Evolutionary conservation across 352 stramenopile genomes (phyloP).

Genomic region (Phytopythium montanum): DNA sequence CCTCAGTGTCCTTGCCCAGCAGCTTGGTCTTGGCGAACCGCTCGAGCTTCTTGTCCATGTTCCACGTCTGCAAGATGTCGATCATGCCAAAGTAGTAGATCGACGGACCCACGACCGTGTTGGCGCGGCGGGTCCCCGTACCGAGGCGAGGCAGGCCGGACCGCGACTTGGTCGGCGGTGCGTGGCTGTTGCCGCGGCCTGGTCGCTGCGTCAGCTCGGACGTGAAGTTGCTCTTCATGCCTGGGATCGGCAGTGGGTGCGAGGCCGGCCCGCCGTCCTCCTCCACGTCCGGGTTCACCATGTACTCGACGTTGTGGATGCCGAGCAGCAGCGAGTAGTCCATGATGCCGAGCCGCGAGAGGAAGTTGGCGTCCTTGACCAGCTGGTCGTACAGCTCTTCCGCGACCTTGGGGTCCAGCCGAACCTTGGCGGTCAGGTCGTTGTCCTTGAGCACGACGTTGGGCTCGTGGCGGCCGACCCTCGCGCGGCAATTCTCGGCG

Average conservation of each 20-base stretch:
- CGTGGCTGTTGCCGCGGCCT: constrained; percentile 12
- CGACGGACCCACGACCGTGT: constrained; percentile 83
- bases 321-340: constrained; percentile 89
- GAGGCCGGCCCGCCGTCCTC: constrained; percentile 29
- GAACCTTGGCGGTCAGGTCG: constrained; percentile 81
- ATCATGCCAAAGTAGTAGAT: constrained; percentile 90
- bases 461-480: constrained; percentile 78
- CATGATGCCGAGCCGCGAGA: constrained; percentile 87
- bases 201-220: constrained; percentile 34
- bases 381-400: constrained; percentile 85
- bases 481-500: constrained; percentile 67
- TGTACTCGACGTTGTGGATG: constrained; percentile 88
- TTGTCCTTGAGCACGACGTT: constrained; percentile 89
- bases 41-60: constrained; percentile 90
- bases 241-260: constrained; percentile 22
- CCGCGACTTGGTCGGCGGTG: constrained; percentile 26
- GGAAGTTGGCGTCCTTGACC: constrained; percentile 82
- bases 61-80: constrained; percentile 88
- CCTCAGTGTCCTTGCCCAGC: constrained; percentile 70
- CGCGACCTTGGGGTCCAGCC: constrained; percentile 63
- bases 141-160: constrained; percentile 44
- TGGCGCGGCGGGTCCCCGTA: constrained; percentile 72
- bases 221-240: constrained; percentile 32
- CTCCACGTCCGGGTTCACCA: constrained; percentile 75
- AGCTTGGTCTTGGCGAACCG: constrained; percentile 87